Percentiles rank a stretch among this genome's conserved stretches.
Conservation (phyloP, 1,139 yeast genomes). For the Yamadazyma epiphylla region DNA sequence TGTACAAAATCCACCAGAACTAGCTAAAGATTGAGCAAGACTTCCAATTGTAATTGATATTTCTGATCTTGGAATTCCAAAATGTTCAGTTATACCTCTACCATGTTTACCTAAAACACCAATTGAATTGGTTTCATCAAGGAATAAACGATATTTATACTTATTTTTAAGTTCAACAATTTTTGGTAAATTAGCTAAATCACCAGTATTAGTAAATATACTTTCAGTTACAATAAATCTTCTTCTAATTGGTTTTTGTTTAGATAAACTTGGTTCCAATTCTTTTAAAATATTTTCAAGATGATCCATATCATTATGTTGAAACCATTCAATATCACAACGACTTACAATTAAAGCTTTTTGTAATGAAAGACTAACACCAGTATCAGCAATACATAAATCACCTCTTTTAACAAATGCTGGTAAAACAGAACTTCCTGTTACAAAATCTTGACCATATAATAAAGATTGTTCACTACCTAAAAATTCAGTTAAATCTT, state of each 20-base stretch:
- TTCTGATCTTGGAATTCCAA: conserved; percentile 57
- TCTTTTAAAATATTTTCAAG: conserved; percentile 65
- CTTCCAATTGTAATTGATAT: conserved; percentile 87
- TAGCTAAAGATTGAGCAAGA: conserved; percentile 76
- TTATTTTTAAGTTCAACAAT: conserved; percentile 72
- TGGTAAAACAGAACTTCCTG: conserved; percentile 94
- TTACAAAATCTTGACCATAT: conserved; percentile 90
- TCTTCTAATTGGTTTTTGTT: conserved; percentile 73
- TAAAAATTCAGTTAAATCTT: conserved; percentile 67
- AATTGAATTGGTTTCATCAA: conserved; percentile 84
- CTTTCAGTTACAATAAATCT: conserved; percentile 92
- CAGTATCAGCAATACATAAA: conserved; percentile 81
- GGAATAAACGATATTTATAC: conserved; percentile 78
- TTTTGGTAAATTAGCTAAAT: conserved; percentile 66
- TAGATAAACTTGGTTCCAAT: conserved; percentile 59
- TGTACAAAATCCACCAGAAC: conserved; percentile 93
- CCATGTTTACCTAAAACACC: conserved; percentile 87
- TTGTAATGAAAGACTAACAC: conserved; percentile 73
- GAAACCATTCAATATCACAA: conserved; percentile 77
- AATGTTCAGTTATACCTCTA: conserved; percentile 77
- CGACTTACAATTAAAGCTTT: conserved; percentile 86
- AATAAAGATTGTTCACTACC: conserved; percentile 77
- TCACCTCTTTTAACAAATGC: conserved; percentile 96
- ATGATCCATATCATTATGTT: conserved; percentile 86
- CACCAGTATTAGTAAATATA: conserved; percentile 77